A percentile compares a stretch with the other conserved stretches of the same genome.
Evolutionary conservation across 1,284 basidiomycete genomes (phyloP).

Genomic region (Earliella scabrosa): DNA sequence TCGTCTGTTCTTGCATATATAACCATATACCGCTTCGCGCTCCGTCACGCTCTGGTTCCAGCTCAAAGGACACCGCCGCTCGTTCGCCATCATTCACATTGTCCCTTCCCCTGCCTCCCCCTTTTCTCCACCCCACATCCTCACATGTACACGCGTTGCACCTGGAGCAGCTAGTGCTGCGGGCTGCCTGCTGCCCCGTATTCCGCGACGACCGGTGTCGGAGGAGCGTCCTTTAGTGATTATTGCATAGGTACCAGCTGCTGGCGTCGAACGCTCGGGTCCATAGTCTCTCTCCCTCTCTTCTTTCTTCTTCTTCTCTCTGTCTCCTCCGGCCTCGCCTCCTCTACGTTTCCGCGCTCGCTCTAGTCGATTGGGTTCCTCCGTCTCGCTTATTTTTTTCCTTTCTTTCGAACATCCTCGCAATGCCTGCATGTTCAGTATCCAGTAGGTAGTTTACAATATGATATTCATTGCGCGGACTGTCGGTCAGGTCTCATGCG

Average conservation of each 20-base stretch:
- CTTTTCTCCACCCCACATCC: neutral
- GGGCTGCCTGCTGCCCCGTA: slow-evolving; percentile 5
- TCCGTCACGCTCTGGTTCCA: slow-evolving; percentile 26
- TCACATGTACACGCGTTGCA: neutral
- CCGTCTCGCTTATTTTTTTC: neutral
- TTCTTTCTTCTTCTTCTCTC: slow-evolving; percentile 1
- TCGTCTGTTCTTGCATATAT: slow-evolving; percentile 5
- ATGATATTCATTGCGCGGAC: slow-evolving; percentile 1
- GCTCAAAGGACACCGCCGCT: slow-evolving; percentile 31
- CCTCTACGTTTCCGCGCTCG: neutral
- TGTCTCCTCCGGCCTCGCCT: neutral
- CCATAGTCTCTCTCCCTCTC: neutral
- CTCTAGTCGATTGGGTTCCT: neutral
- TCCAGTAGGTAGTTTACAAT: slow-evolving; percentile 4
- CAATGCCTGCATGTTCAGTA: neutral
- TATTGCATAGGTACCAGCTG: too few species aligned
- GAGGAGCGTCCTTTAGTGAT: slow-evolving; percentile 1
- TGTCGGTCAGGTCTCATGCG: too few species aligned
- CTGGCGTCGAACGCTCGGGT: slow-evolving; percentile 19
- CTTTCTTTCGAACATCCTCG: neutral
- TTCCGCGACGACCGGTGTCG: neutral
- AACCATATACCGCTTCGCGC: slow-evolving; percentile 10
- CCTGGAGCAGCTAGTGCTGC: slow-evolving; percentile 9
- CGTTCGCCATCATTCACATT: slow-evolving; percentile 12
- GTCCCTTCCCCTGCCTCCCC: neutral